Percentiles rank a stretch among this genome's conserved stretches.
Conservation (phyloP, 2,329 filamentous ascomycete genomes). For the Magnaporthiopsis incrustans region DNA sequence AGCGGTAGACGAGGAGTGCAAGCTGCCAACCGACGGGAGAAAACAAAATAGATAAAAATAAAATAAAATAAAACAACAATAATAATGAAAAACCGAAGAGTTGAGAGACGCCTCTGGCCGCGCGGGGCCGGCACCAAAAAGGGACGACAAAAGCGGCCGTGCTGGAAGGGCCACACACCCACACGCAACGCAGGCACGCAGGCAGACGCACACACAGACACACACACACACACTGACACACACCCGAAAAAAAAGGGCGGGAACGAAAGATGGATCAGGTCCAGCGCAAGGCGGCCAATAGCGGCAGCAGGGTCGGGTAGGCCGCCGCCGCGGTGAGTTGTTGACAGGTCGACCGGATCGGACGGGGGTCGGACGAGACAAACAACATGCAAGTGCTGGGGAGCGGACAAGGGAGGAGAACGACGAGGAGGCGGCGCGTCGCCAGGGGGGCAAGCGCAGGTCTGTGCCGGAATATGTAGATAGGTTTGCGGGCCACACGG, state of each 20-base stretch:
- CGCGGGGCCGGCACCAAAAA: background rate
- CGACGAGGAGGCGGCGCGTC: no score
- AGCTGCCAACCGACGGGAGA: background rate
- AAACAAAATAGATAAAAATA: background rate
- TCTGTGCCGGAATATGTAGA: background rate
- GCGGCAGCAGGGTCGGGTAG: conserved; percentile 1
- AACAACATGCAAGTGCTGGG: background rate
- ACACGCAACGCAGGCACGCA: background rate
- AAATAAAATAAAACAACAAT: background rate
- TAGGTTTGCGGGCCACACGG: background rate
- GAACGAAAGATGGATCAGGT: conserved; percentile 3
- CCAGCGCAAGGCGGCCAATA: conserved; percentile 9
- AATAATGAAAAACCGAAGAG: background rate
- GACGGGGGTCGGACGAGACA: conserved; percentile 5
- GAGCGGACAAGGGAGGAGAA: background rate
- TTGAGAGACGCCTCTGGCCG: background rate
- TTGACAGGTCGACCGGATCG: conserved; percentile 7
- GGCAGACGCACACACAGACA: background rate
- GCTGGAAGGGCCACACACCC: background rate
- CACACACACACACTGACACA: background rate
- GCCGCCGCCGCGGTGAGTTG: conserved; percentile 3
- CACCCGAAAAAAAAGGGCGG: background rate
- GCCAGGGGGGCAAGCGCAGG: background rate
- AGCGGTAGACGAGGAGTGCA: background rate
- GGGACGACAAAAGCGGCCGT: background rate